phyloP scores from a whole-genome alignment of 2,329 filamentous ascomycete species.

The Chlorencoelia australis region DNA sequence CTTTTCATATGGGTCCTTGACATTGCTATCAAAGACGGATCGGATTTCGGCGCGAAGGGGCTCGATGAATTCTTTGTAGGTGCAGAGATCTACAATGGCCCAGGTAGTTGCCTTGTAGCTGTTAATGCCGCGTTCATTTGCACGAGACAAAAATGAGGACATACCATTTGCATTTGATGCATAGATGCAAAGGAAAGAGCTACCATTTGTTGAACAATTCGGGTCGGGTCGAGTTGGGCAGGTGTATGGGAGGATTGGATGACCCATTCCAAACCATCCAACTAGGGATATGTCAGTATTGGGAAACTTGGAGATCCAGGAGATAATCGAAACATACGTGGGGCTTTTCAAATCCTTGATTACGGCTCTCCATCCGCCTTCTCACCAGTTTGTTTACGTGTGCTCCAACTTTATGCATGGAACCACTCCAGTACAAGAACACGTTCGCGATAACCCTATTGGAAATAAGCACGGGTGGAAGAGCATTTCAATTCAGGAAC shows the following conservation, averaged over 20 bases:
- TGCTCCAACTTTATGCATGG: background rate
- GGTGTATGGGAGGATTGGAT: background rate
- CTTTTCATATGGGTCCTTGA: background rate
- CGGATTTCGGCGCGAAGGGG: slow-evolving; percentile 2
- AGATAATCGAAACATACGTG: background rate
- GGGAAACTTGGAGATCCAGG: background rate
- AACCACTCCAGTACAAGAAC: background rate
- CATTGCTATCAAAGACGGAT: background rate
- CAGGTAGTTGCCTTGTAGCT: background rate
- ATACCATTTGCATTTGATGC: slow-evolving; percentile 4
- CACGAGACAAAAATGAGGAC: background rate
- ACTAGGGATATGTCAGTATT: background rate
- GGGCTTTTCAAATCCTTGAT: background rate
- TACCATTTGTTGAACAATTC: background rate
- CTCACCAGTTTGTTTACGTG: background rate
- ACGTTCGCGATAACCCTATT: background rate
- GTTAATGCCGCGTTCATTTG: background rate
- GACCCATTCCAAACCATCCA: background rate
- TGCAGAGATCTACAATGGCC: slow-evolving; percentile 1
- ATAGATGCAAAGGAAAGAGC: background rate
- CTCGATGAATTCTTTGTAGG: slow-evolving; percentile 2
- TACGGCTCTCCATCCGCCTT: no score
- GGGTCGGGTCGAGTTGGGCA: no score
- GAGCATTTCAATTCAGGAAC: background rate
- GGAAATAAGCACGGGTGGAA: background rate